Evolutionary conservation across 306 rosid species (phyloP).

Genomic region (Cajanus cajan): DNA sequence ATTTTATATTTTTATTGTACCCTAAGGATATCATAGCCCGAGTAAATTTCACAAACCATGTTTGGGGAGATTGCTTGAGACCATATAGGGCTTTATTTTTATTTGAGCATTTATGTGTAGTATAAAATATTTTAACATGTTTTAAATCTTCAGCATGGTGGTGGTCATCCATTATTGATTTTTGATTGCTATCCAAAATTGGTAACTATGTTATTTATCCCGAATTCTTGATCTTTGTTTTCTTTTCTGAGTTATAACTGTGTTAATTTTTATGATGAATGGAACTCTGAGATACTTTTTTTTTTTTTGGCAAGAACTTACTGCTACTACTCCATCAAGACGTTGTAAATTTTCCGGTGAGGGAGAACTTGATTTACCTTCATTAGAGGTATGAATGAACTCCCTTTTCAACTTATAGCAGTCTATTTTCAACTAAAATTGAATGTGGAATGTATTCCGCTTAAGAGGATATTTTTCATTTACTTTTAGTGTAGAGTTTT

Average conservation of each 20-base stretch:
- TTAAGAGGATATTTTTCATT: slow-evolving; percentile 6
- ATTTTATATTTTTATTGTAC: no score
- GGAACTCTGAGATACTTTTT: slow-evolving; percentile 36
- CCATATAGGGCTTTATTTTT: not conserved
- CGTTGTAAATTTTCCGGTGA: slow-evolving; percentile 50
- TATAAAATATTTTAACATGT: not conserved
- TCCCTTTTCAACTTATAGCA: not conserved
- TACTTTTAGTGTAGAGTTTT: not conserved
- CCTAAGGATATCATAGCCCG: no score
- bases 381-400: slow-evolving; percentile 67
- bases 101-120: not conserved
- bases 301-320: slow-evolving; percentile 48
- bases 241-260: not conserved
- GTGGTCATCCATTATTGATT: no score
- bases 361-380: slow-evolving; percentile 64
- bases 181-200: no score
- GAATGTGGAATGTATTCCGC: no score
- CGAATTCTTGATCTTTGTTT: no score
- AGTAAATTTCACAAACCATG: no score
- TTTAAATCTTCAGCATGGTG: not conserved
- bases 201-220: no score
- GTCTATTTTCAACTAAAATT: no score
- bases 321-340: slow-evolving; percentile 53
- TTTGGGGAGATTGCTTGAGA: no score
- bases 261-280: slow-evolving; percentile 10